A percentile compares a stretch with the other conserved stretches of the same genome.
Conservation (phyloP, 2,329 filamentous ascomycete species). For the Pseudogymnoascus sp. region DNA sequence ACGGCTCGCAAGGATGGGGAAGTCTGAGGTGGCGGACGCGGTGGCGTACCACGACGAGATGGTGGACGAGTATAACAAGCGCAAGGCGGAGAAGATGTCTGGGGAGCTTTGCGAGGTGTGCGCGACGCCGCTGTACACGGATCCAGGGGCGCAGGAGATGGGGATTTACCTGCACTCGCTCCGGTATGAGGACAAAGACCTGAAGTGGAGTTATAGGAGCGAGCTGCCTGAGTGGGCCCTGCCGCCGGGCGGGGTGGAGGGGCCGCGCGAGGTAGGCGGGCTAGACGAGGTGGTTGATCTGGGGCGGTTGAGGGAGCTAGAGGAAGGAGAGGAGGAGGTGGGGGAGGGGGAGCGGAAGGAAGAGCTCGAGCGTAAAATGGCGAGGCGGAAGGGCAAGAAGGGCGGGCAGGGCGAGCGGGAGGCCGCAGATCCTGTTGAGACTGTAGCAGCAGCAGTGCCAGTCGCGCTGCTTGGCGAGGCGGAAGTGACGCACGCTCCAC, state of each 20-base stretch:
- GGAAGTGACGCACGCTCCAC: not conserved
- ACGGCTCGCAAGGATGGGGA: constrained; percentile 82
- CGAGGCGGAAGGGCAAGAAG: not conserved
- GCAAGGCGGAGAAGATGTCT: constrained; percentile 88
- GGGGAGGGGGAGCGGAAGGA: not conserved
- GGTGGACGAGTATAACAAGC: constrained; percentile 82
- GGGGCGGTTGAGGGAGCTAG: constrained; percentile 12
- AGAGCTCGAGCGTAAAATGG: not conserved
- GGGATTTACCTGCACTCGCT: constrained; percentile 91
- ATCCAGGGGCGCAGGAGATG: constrained; percentile 83
- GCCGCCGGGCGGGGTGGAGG: constrained; percentile 52
- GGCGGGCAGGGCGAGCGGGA: not conserved
- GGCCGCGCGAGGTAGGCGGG: constrained; percentile 59
- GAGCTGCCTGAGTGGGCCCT: constrained; percentile 80
- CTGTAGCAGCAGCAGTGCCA: not conserved
- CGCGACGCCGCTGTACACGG: constrained; percentile 83
- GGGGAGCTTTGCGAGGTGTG: constrained; percentile 76
- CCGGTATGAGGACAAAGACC: constrained; percentile 76
- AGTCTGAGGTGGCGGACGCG: constrained; percentile 83
- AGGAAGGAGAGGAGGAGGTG: constrained; percentile 1
- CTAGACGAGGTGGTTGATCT: constrained; percentile 55
- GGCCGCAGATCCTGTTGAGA: not conserved
- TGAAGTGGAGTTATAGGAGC: constrained; percentile 82
- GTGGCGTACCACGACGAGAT: constrained; percentile 92
- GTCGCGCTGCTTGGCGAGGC: not conserved